A percentile compares a stretch with the other conserved stretches of the same genome.
Evolutionary conservation across 306 rosid genomes (phyloP).

Genomic region (Bauhinia variegata): DNA sequence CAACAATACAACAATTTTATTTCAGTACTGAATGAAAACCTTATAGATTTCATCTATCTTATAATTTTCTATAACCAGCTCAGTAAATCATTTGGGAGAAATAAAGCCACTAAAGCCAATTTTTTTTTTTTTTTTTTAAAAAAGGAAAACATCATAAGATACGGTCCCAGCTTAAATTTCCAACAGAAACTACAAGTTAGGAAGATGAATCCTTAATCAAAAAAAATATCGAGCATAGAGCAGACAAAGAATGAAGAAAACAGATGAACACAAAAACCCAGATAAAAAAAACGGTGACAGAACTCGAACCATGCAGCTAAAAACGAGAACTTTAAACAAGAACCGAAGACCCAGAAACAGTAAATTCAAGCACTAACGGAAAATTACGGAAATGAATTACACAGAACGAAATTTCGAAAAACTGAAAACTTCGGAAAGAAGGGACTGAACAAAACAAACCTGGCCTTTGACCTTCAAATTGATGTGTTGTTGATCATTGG

Average conservation of each 20-base stretch:
- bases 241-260: not conserved
- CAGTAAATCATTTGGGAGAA: not conserved
- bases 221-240: not conserved
- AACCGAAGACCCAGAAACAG: not conserved
- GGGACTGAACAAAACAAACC: slow-evolving; percentile 39
- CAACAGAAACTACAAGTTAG: not conserved
- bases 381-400: not conserved
- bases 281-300: not conserved
- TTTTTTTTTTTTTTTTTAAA: too few species aligned
- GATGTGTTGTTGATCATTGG: slow-evolving; percentile 72
- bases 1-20: not conserved
- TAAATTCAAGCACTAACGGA: not conserved
- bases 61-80: not conserved
- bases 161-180: not conserved
- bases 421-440: not conserved
- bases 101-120: too few species aligned
- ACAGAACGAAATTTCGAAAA: not conserved
- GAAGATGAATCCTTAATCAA: not conserved
- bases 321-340: not conserved
- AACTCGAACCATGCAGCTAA: not conserved
- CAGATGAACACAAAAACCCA: not conserved
- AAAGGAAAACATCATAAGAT: not conserved
- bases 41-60: not conserved
- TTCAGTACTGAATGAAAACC: not conserved
- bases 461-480: slow-evolving; percentile 81